Conservation (phyloP, 352 stramenopile species). For the Aphanomyces invadans region DNA sequence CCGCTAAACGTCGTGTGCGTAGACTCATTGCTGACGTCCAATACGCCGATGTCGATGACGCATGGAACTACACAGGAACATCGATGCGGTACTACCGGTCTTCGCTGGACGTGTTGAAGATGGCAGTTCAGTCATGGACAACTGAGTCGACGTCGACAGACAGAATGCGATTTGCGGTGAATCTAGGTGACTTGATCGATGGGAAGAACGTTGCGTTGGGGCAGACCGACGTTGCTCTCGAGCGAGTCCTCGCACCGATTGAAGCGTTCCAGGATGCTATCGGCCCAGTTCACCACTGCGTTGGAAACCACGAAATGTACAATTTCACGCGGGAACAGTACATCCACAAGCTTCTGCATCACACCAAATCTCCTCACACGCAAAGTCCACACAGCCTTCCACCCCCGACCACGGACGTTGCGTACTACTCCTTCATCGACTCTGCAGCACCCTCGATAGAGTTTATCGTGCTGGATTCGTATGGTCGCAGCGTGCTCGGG, state of each 20-base stretch:
- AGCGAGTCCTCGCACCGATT: slow-evolving; percentile 36
- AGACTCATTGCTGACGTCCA: slow-evolving; percentile 71
- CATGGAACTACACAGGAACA: slow-evolving; percentile 69
- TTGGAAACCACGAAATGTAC: slow-evolving; percentile 84
- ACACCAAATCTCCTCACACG: neutral
- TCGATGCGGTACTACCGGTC: slow-evolving; percentile 61
- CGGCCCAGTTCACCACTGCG: slow-evolving; percentile 58
- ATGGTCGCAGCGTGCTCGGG: slow-evolving; percentile 57
- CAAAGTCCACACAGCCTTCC: neutral
- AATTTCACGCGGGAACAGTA: slow-evolving; percentile 52
- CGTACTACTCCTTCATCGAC: slow-evolving; percentile 64
- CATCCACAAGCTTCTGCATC: slow-evolving; percentile 37
- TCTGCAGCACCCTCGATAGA: slow-evolving; percentile 35
- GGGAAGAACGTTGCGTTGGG: slow-evolving; percentile 53
- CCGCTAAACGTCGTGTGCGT: neutral
- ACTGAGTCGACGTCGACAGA: neutral
- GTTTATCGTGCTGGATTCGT: slow-evolving; percentile 66
- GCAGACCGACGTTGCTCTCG: slow-evolving; percentile 41
- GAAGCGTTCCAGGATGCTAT: slow-evolving; percentile 36
- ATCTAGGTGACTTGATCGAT: slow-evolving; percentile 77
- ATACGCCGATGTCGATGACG: slow-evolving; percentile 72
- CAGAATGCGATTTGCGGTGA: slow-evolving; percentile 51
- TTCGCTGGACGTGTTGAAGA: slow-evolving; percentile 43
- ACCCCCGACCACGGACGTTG: neutral
- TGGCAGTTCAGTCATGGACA: slow-evolving; percentile 47